A percentile compares a stretch with the other conserved stretches of the same genome.
Conservation (phyloP, 352 stramenopile genomes). For the Globisporangium sylvaticum region DNA sequence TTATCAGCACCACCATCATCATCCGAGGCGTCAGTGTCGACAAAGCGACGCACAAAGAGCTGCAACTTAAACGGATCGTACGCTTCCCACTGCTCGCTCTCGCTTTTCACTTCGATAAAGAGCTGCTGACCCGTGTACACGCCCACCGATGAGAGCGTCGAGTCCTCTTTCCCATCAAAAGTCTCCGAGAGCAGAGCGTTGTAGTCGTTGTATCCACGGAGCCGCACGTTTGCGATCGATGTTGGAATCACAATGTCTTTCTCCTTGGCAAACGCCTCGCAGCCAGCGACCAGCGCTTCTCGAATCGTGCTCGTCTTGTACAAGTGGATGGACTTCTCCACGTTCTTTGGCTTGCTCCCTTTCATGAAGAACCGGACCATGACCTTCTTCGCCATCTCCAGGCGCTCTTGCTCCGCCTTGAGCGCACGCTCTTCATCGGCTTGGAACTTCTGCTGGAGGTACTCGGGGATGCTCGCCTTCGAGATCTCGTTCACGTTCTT, state of each 20-base stretch:
- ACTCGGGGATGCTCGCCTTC: constrained; percentile 57
- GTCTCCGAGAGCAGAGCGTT: constrained; percentile 61
- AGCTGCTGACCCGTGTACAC: constrained; percentile 74
- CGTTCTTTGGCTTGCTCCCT: constrained; percentile 50
- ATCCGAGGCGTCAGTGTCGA: constrained; percentile 25
- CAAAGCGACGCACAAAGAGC: constrained; percentile 68
- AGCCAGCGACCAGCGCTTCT: constrained; percentile 39
- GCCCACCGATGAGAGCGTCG: constrained; percentile 47
- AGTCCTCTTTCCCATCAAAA: constrained; percentile 52
- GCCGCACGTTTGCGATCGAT: constrained; percentile 49
- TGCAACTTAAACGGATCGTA: constrained; percentile 65
- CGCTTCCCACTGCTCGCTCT: constrained; percentile 56
- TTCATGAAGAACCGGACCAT: constrained; percentile 82
- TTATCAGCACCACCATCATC: neutral
- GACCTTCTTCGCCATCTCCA: constrained; percentile 75
- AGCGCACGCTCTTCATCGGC: constrained; percentile 63
- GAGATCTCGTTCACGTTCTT: constrained; percentile 68
- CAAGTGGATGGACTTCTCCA: constrained; percentile 66
- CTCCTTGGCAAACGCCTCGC: constrained; percentile 59
- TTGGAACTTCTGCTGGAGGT: constrained; percentile 60
- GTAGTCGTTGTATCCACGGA: constrained; percentile 79
- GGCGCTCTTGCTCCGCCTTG: constrained; percentile 52
- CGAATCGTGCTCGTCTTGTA: constrained; percentile 72
- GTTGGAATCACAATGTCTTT: constrained; percentile 40
- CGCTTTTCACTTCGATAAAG: constrained; percentile 63